Conservation (phyloP, 306 rosid genomes). For the Acmispon strigosus region DNA sequence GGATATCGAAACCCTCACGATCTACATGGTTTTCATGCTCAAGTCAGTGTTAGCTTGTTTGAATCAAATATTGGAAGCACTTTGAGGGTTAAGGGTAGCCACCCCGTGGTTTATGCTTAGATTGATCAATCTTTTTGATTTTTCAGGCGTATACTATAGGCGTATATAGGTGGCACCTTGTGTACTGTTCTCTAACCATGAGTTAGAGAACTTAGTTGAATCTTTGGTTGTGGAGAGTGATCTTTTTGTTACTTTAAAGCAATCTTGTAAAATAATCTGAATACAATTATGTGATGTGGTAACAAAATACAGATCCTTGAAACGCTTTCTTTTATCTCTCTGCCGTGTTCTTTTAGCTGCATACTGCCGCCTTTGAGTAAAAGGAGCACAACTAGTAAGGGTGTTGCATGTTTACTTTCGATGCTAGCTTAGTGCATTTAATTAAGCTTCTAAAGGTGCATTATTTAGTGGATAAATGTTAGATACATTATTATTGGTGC, state of each 20-base stretch:
- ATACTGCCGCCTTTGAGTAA: too few species aligned
- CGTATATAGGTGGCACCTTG: not conserved
- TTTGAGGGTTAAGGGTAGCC: slow-evolving; percentile 26
- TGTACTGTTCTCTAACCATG: not conserved
- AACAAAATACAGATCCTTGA: too few species aligned
- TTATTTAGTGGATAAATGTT: too few species aligned
- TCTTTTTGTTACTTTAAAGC: too few species aligned
- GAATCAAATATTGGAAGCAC: slow-evolving; percentile 23
- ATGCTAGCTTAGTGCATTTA: too few species aligned
- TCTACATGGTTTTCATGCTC: not conserved
- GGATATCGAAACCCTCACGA: not conserved
- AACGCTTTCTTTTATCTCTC: too few species aligned
- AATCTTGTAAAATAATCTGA: not conserved
- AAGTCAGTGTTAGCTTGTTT: not conserved
- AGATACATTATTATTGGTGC: too few species aligned
- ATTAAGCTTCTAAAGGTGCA: too few species aligned
- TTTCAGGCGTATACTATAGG: not conserved
- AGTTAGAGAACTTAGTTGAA: not conserved
- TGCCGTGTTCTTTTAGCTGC: too few species aligned
- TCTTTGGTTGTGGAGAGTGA: not conserved
- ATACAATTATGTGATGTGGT: too few species aligned
- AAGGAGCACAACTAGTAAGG: too few species aligned
- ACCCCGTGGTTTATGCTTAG: not conserved
- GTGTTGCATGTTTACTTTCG: too few species aligned
- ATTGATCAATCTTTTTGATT: not conserved